A percentile compares a stretch with the other conserved stretches of the same genome.
Evolutionary conservation across 108 stramenopile genomes (phyloP).

Genomic region (Cyclostephanos invisitatus): DNA sequence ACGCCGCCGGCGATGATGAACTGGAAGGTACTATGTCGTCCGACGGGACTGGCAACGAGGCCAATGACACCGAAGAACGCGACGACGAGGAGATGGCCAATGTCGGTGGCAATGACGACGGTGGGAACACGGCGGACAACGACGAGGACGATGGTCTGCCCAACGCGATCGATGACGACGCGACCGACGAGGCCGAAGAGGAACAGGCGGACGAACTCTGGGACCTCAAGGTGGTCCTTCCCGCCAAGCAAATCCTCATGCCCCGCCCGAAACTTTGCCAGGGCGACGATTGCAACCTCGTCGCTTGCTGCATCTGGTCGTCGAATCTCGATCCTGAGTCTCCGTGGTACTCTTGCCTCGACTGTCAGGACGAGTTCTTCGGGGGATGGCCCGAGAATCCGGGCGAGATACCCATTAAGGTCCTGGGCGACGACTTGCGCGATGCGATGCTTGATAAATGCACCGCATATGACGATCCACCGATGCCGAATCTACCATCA

Average conservation of each 20-base stretch:
- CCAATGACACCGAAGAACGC: neutral
- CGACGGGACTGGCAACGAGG: neutral
- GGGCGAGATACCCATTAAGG: conserved; percentile 26
- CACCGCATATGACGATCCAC: conserved; percentile 2
- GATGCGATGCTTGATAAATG: conserved; percentile 14
- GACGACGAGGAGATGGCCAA: neutral
- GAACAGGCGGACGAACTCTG: conserved; percentile 55
- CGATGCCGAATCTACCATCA: conserved; percentile 26
- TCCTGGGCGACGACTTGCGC: conserved; percentile 8
- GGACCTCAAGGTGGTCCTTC: conserved; percentile 49
- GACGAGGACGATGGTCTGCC: neutral
- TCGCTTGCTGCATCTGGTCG: conserved; percentile 52
- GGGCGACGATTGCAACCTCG: conserved; percentile 31
- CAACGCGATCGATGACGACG: neutral
- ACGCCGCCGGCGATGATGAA: conserved; percentile 5
- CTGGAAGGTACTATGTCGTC: neutral
- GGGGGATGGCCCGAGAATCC: conserved; percentile 47
- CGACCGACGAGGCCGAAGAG: conserved; percentile 16
- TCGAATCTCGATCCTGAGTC: conserved; percentile 53
- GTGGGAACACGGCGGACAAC: neutral
- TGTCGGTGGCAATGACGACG: neutral
- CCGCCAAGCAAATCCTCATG: conserved; percentile 15
- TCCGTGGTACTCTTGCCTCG: conserved; percentile 63
- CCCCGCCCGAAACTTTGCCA: conserved; percentile 11
- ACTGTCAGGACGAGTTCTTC: conserved; percentile 54